Evolutionary conservation across 2,329 filamentous ascomycete species (phyloP), one percentile per base, ranked within the genome.

Genomic region (Exophiala spinifera): DNA sequence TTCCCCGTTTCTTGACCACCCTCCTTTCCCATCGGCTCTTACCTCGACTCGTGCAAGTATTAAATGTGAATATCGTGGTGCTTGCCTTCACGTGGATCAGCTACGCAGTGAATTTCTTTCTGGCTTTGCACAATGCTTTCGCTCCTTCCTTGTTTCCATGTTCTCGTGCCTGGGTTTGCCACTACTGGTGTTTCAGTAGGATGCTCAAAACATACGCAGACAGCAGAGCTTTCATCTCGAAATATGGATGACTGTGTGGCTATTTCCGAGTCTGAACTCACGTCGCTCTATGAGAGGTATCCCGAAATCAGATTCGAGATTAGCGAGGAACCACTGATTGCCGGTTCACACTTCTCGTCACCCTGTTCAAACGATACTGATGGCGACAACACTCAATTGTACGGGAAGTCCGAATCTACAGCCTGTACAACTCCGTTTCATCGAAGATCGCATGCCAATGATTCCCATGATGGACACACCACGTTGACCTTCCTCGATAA

Each of bases 251-350:
- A 45, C 14, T 33, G 49, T 5, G 14, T 36, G 21, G 46, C 55
- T 15, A 25, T 57, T 14, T 49, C 42, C 46, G 55, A 56, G 17
- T 25, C 47, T 37, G 53, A 56, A 19, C 55, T 58, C 28, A 42
- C 50, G 20, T 46, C 53, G 4, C 46, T 62, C 23, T 62, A 45
- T 23, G 45, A 46, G 11, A 51, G 53, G 4, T 64, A 64, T 53
- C 61, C 59, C 33, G 60, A 64, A 19, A 63, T 64, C 42, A 52
- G 54, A 20, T 61, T 64, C 39, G 55, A 61, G 42, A 13, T 42
- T 6, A 34, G 37, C 11, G 33, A 44, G 13, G 48, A 45, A 20
- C 15, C 36, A 28, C 3, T 53, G 6, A 23, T 44, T 2, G 42
- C 45, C 28, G 42, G 25, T 17, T 53, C 52, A 39, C 34, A 54